Evolutionary conservation across 371 early-diverging fungal species (phyloP).

Genomic region (Mortierella sp.): DNA sequence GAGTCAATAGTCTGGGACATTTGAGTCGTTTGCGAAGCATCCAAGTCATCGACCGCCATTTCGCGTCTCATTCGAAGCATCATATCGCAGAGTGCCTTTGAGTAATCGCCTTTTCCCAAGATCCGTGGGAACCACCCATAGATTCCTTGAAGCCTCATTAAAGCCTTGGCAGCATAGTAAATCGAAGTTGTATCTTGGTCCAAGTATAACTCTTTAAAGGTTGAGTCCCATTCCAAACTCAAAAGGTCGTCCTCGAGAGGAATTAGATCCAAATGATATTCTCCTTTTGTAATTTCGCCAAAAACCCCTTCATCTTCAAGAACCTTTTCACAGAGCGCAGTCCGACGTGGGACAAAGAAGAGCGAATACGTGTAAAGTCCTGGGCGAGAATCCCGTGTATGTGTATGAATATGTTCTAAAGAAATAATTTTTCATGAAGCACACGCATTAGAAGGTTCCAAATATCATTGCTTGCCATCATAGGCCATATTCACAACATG

Average conservation of each 20-base stretch:
- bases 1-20: constrained; percentile 86
- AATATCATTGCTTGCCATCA: neutral
- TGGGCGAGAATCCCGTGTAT: constrained; percentile 36
- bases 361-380: constrained; percentile 65
- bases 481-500: neutral
- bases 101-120: constrained; percentile 89
- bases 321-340: constrained; percentile 88
- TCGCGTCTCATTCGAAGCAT: constrained; percentile 88
- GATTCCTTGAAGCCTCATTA: constrained; percentile 89
- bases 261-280: constrained; percentile 91
- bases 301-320: constrained; percentile 92
- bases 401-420: constrained; percentile 55
- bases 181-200: constrained; percentile 84
- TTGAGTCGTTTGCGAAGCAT: constrained; percentile 60
- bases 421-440: neutral
- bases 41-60: constrained; percentile 69
- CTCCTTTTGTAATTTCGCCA: constrained; percentile 87
- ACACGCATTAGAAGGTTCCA: neutral
- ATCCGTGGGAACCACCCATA: constrained; percentile 92
- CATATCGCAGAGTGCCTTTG: constrained; percentile 84
- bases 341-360: constrained; percentile 92
- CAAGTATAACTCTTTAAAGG: constrained; percentile 87
- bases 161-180: constrained; percentile 81
- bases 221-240: constrained; percentile 87
- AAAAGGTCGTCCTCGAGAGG: constrained; percentile 92